phyloP scores from a whole-genome alignment of 495 filamentous ascomycete species.

The Schizothecium vesticola region DNA sequence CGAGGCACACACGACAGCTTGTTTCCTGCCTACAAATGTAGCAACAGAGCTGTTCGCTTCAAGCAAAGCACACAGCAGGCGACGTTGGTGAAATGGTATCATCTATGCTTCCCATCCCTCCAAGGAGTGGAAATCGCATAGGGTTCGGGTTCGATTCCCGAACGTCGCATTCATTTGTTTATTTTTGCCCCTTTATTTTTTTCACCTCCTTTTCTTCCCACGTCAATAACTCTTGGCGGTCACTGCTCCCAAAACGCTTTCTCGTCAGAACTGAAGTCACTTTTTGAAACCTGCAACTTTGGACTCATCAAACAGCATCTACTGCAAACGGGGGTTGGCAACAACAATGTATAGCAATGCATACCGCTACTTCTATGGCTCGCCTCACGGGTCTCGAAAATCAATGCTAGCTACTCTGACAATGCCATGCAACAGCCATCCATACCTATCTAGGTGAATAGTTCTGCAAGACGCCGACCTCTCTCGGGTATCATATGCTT shows the following conservation, averaged over 20 bases:
- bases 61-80: background rate
- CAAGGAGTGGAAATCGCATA: slow-evolving; percentile 12
- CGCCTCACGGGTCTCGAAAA: background rate
- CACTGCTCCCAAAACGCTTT: background rate
- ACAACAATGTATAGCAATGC: background rate
- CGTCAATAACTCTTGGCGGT: background rate
- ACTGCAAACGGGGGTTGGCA: background rate
- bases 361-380: background rate
- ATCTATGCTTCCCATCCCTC: slow-evolving; percentile 21
- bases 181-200: background rate
- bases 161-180: slow-evolving; percentile 15
- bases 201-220: background rate
- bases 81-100: slow-evolving; percentile 25
- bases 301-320: background rate
- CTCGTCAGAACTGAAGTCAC: background rate
- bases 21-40: background rate
- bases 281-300: background rate
- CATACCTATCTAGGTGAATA: background rate
- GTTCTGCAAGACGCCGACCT: background rate
- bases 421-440: background rate
- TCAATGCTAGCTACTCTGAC: background rate
- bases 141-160: slow-evolving; percentile 27
- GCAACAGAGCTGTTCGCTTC: background rate
- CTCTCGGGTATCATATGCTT: background rate
- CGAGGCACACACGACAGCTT: background rate